Evolutionary conservation across 148 eudicot genomes (phyloP).

Genomic region (Silene uniflora): DNA sequence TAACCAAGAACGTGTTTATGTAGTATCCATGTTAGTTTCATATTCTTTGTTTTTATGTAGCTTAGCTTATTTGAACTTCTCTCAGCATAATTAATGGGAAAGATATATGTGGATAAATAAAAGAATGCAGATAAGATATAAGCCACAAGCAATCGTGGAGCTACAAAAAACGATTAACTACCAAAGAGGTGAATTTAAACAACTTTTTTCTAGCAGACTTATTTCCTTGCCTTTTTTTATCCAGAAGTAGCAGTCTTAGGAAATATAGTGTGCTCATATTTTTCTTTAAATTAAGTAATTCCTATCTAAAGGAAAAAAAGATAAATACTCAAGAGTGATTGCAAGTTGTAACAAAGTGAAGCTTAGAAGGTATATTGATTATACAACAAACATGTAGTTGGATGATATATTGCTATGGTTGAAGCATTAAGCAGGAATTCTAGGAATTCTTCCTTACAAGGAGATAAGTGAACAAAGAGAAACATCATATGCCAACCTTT

Average conservation of each 20-base stretch:
- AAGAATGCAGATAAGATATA: background rate
- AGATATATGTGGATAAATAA: too few relatives aligned
- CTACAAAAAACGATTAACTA: background rate
- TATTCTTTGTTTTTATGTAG: too few relatives aligned
- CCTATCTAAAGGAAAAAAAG: background rate
- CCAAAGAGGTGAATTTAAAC: background rate
- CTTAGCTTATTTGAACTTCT: too few relatives aligned
- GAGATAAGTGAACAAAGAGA: conserved; percentile 10
- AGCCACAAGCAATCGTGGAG: background rate
- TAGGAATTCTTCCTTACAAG: background rate
- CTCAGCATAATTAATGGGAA: too few relatives aligned
- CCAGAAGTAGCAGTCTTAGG: background rate
- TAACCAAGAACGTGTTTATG: too few relatives aligned
- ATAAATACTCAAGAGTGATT: background rate
- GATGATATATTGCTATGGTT: background rate
- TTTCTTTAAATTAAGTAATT: background rate
- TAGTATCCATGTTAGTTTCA: too few relatives aligned
- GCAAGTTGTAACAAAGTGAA: background rate
- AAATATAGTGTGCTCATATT: background rate
- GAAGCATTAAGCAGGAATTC: background rate
- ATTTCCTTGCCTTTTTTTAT: background rate
- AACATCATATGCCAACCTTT: conserved; percentile 48
- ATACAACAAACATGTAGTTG: background rate
- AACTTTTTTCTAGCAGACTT: background rate
- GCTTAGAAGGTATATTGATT: background rate